Evolutionary conservation across 176 grass and related monocot species (phyloP).

Genomic region (Aegilops bicornis): DNA sequence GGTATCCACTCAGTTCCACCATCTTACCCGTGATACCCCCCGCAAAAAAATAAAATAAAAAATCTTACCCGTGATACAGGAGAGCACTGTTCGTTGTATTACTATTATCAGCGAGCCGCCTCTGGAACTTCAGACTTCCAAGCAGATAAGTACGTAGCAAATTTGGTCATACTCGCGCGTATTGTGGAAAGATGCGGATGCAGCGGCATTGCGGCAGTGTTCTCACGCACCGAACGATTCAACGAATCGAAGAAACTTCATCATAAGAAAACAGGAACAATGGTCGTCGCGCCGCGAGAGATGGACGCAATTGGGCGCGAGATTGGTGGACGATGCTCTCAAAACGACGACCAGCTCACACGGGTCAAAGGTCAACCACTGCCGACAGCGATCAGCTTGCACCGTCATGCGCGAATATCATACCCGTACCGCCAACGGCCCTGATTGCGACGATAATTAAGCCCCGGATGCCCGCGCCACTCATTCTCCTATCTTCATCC

Average conservation of each 20-base stretch:
- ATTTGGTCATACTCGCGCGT: not conserved
- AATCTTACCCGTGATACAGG: not conserved
- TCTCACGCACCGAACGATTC: not conserved
- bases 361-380: constrained; percentile 31
- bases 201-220: not conserved
- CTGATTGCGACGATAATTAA: constrained; percentile 8
- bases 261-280: not conserved
- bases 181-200: not conserved
- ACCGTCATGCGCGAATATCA: not conserved
- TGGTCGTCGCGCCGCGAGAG: not conserved
- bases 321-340: not conserved
- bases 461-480: not conserved
- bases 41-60: too few species aligned
- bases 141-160: not conserved
- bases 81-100: not conserved
- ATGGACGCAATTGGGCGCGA: not conserved
- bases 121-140: not conserved
- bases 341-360: constrained; percentile 8
- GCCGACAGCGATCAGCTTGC: not conserved
- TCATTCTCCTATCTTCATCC: constrained; percentile 1
- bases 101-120: not conserved
- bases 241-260: not conserved
- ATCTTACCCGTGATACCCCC: not conserved
- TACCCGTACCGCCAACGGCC: not conserved
- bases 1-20: not conserved